Evolutionary conservation across 192 early-diverging fungal species (phyloP), one percentile per base, ranked within the genome.

Genomic region (Gaertneriomyces semiglobifer): DNA sequence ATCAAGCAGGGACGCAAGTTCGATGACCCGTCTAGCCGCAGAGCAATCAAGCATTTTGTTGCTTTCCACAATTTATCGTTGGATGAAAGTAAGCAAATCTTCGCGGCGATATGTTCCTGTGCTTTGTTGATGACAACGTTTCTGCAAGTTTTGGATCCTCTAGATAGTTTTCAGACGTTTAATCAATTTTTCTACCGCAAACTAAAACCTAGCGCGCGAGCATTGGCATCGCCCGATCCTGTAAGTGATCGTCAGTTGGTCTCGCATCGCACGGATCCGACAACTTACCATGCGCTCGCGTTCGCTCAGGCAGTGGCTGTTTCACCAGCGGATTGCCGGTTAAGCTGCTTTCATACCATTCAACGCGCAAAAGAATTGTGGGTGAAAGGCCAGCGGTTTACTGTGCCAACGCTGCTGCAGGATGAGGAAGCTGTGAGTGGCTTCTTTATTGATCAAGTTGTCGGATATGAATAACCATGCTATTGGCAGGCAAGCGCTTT

Each of bases 161-260:
- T 90, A 33, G 74, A 84, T 16, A 79, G 69, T 42, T 93, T 88
- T 57, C 77, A 80, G 38, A 91, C 74, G 43, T 92, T 93, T 65
- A 93, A 93, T 74, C 86, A 92, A 71, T 93, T 93, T 77, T 93
- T 92, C 69, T 91, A 89, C 69, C 84, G 92, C 11, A 88, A 86
- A 39, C 77, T 93, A 45, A 92, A 90, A 68, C 84, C 87, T 5
- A 71, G 60, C 12, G 79, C 87, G 1, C 76, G 92, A 44, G 52
- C 56, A 4, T 44, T 81, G 12, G 70, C 75, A 10, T 70, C 73
- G 6, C 65, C 66, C 6, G 75, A 75, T 50, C 70, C 73, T 4
- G 72, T 73, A 60, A 11, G 6, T 12, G 47, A 48, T 11, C 25
- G 12, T 39, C 66, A 52, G 16, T 0, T 9, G 0, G 18, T 19